Percentiles rank a stretch among this genome's conserved stretches.
Conservation (phyloP, 305 asterid genomes). For the Nicotiana rustica region DNA sequence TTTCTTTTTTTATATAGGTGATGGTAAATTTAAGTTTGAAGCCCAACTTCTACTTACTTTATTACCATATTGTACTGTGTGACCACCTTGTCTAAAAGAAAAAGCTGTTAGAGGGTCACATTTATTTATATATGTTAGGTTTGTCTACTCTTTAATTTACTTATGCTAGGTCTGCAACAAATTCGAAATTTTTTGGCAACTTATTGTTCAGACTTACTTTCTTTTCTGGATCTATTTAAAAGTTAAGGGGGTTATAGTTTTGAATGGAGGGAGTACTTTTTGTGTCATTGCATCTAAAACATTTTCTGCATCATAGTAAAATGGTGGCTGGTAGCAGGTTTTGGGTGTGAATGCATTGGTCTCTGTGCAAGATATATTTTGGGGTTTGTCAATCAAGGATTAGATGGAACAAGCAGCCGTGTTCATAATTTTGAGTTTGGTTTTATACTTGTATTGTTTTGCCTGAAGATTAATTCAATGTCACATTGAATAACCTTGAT, state of each 20-base stretch:
- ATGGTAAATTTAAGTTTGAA: no score
- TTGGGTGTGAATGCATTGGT: not conserved
- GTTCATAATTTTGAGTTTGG: not conserved
- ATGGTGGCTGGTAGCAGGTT: not conserved
- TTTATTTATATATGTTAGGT: no score
- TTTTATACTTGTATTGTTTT: not conserved
- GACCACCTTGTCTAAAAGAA: no score
- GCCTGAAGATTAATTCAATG: not conserved
- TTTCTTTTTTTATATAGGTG: not conserved
- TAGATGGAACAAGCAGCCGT: not conserved
- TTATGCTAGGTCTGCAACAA: not conserved
- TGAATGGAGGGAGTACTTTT: not conserved
- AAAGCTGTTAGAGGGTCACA: no score
- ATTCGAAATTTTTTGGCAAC: not conserved
- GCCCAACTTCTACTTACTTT: no score
- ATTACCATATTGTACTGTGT: no score
- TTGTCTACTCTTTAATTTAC: no score
- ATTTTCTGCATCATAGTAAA: not conserved
- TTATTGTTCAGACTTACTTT: not conserved
- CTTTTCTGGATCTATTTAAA: conserved; percentile 1
- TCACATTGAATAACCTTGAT: conserved; percentile 34
- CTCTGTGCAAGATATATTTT: not conserved
- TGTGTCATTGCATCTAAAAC: conserved; percentile 15
- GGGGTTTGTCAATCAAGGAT: not conserved
- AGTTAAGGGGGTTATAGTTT: not conserved